A percentile compares a stretch with the other conserved stretches of the same genome.
phyloP scores from a whole-genome alignment of 1,284 basidiomycete genomes.

The Ustilago curta region DNA sequence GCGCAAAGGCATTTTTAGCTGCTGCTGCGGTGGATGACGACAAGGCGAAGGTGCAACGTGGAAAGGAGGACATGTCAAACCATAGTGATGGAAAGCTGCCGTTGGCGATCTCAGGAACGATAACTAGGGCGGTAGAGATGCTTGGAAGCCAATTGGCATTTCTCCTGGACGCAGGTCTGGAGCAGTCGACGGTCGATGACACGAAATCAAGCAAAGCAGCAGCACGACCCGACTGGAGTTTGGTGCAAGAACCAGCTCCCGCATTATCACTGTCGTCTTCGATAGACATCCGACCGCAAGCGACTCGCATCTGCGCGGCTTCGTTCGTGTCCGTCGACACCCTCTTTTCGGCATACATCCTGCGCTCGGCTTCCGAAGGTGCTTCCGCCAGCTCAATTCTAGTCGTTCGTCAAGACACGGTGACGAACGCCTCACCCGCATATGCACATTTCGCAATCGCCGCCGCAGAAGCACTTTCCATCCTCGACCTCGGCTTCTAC shows the following conservation, averaged over 20 bases:
- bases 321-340: conserved; percentile 9
- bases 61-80: not conserved
- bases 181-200: not conserved
- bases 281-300: not conserved
- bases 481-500: conserved; percentile 36
- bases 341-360: conserved; percentile 11
- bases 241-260: conserved; percentile 11
- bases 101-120: conserved; percentile 19
- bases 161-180: conserved; percentile 20
- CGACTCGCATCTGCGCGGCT: conserved; percentile 8
- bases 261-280: conserved; percentile 24
- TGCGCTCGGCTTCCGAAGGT: not conserved
- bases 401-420: conserved; percentile 11
- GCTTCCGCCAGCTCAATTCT: conserved; percentile 4
- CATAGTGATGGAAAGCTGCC: not conserved
- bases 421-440: not conserved
- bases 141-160: conserved; percentile 11
- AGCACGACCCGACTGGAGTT: not conserved
- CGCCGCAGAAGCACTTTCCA: not conserved
- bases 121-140: conserved; percentile 22
- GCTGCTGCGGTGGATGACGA: not conserved
- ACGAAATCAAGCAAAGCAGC: not conserved
- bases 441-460: conserved; percentile 8
- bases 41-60: not conserved
- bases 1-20: conserved; percentile 21